These are phyloP conservation scores for Pestalotiopsis fici DNA, from an alignment of 2,329 filamentous ascomycete genomes.

Conservation along the genomic window DNA sequence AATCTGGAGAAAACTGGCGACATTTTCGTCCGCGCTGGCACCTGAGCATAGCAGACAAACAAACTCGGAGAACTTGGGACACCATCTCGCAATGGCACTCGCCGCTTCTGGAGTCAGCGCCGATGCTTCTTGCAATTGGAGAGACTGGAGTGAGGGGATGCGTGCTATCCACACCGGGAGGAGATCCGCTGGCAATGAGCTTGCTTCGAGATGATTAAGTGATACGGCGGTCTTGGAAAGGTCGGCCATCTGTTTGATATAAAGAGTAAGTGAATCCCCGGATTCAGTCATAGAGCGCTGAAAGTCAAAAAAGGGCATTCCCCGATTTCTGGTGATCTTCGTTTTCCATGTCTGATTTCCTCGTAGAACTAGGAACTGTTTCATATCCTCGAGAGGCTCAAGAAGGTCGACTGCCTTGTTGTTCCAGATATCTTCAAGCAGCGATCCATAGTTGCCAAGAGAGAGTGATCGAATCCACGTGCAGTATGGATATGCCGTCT, in stretches of 20 bases:
- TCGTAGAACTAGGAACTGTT: constrained; percentile 30
- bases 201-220: constrained; percentile 59
- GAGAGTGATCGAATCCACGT: constrained; percentile 66
- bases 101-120: constrained; percentile 57
- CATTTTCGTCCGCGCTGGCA: constrained; percentile 53
- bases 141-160: constrained; percentile 56
- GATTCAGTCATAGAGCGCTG: constrained; percentile 47
- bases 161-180: constrained; percentile 61
- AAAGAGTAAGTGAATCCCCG: constrained; percentile 57
- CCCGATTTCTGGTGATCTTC: constrained; percentile 19
- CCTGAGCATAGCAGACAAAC: constrained; percentile 51
- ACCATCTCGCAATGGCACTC: constrained; percentile 55
- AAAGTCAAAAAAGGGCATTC: constrained; percentile 29
- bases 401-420: constrained; percentile 38
- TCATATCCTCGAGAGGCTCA: constrained; percentile 33
- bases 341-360: background rate
- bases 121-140: constrained; percentile 63
- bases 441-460: constrained; percentile 59
- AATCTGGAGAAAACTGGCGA: constrained; percentile 58
- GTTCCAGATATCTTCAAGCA: constrained; percentile 53
- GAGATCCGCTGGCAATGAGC: constrained; percentile 46
- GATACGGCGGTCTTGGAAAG: constrained; percentile 45
- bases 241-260: constrained; percentile 38
- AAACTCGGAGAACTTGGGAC: constrained; percentile 62
- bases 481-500: constrained; percentile 69